Evolutionary conservation across 345 rosid species (phyloP), one percentile per base, ranked within the genome.

Genomic region (Punica granatum): DNA sequence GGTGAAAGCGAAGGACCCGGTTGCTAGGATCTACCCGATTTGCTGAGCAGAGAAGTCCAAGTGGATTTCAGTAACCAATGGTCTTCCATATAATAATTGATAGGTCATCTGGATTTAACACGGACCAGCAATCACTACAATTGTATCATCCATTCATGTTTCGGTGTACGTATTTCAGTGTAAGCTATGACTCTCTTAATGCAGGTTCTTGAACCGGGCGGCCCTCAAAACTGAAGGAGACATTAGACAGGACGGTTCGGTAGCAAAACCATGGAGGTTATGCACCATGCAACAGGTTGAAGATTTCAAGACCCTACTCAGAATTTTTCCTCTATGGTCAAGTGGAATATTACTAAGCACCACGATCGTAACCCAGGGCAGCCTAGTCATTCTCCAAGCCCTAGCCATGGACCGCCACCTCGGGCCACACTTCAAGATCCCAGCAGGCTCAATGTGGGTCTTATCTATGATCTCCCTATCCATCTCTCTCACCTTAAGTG

Each of bases 151-250:
- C 11, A 14, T 7, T 10, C 18, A 43, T 13, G 53, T 15, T 46
- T 46, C 44, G 13, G 8, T 41, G 2, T 41, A 41, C 44, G 13
- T 41, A 9, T 10, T 41, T 9, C 8, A 41, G 8, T 2, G 44
- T 41, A 41, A 41, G 44, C 2, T 41, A 41, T 7, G 2, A 10
- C 8, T 9, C 44, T 3, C 44, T 46, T 46, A 1, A 21, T 46
- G 53, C 58, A 79, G 85, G 46, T 84, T 73, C 65, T 70, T 82
- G 63, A 84, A 86, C 68, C 77, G 82, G 59, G 85, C 83, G 33
- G 84, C 77, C 48, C 13, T 68, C 49, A 70, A 74, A 68, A 68
- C 35, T 68, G 69, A 41, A 60, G 79, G 75, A 18, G 79, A 81
- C 60, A 31, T 69, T 7, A 69, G 42, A 3, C 35, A 67, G 5